Evolutionary conservation across 768 basidiomycete genomes (phyloP), one percentile per base, ranked within the genome.

Genomic region (Russula sp.): DNA sequence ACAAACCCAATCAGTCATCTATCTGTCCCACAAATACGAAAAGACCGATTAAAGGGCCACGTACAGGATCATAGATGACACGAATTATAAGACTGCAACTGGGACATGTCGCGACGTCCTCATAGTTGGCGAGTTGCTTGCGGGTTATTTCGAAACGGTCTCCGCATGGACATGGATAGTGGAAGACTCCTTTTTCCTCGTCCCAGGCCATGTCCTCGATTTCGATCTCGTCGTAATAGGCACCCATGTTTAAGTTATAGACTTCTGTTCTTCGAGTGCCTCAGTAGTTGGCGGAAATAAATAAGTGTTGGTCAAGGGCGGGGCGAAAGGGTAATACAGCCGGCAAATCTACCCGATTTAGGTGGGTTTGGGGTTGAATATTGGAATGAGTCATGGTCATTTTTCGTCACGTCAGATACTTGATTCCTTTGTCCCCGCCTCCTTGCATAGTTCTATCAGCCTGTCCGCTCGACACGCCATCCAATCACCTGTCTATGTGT

Each of bases 171-270:
- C 94, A 99, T 0, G 95, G 96, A 74, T 95, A 97, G 79, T 98
- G 95, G 72, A 87, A 98, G 5, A 98, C 89, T 48, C 81, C 73
- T 72, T 88, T 90, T 61, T 81, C 84, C 26, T 81, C 80, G 74
- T 96, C 94, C 92, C 92, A 97, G 18, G 78, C 83, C 88, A 97
- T 95, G 72, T 97, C 95, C 73, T 98, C 96, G 59, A 98, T 97
- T 74, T 98, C 94, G 30, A 98, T 86, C 76, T 97, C 95, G 79
- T 98, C 94, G 80, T 98, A 95, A 75, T 90, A 93, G 24, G 88
- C 87, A 18, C 86, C 89, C 90, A 92, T 92, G 24, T 48, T n/a
- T 30, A 34, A 5, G 34, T 62, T 56, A 26, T 20, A 36, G 7
- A 34, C 10, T 59, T 57, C 7, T 38, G 13, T 57, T 44, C 42